Evolutionary conservation across 345 rosid species (phyloP).

Genomic region (Syzygium aqueum): DNA sequence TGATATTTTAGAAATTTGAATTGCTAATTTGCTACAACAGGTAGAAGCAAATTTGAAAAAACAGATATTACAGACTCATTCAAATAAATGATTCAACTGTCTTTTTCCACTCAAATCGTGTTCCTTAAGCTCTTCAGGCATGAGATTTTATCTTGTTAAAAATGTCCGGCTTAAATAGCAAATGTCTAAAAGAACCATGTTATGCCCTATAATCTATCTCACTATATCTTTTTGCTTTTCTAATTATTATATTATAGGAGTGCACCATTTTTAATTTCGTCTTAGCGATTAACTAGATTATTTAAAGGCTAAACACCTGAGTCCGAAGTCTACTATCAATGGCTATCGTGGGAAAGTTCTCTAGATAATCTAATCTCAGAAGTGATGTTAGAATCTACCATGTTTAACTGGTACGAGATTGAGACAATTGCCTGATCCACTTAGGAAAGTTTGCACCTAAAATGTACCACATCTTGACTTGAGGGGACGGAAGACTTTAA

Average conservation of each 20-base stretch:
- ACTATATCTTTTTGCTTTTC: neutral
- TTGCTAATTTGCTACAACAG: neutral
- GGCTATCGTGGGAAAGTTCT: neutral
- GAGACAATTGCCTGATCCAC: neutral
- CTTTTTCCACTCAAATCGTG: neutral
- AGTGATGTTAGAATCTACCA: neutral
- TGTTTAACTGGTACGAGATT: neutral
- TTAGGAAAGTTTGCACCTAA: neutral
- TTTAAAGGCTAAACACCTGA: neutral
- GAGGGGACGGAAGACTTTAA: neutral
- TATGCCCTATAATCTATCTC: neutral
- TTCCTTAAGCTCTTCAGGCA: neutral
- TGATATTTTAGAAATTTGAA: neutral
- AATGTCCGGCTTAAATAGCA: neutral
- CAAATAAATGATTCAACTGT: neutral
- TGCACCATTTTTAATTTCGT: neutral
- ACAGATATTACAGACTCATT: neutral
- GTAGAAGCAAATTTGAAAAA: neutral
- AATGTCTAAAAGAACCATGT: neutral
- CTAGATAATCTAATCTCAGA: neutral
- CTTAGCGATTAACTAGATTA: neutral
- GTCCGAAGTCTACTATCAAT: neutral
- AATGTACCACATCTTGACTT: neutral
- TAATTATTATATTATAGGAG: neutral
- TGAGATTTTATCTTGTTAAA: neutral